Evolutionary conservation across 352 stramenopile genomes (phyloP), one percentile per base, ranked within the genome.

Genomic region (Globisporangium iwayamae): DNA sequence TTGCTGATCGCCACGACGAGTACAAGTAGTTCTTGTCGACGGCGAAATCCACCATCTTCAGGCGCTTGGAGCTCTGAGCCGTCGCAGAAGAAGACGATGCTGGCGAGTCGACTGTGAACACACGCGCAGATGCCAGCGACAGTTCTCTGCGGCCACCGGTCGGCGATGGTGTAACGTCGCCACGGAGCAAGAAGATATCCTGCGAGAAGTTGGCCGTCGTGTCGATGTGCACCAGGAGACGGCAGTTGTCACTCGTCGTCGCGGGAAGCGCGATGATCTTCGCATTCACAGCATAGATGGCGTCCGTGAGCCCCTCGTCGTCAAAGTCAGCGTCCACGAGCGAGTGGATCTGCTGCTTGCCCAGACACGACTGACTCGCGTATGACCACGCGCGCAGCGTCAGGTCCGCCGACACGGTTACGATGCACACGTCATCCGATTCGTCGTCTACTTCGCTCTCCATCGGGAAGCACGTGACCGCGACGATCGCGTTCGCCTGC

Each of bases 11-110:
- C 83, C 84, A 93, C 1, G 78, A 81, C n/a, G 80, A 91, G 46
- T 87, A 90, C 39, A 93, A 56, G 25, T 79, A 80, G 30, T 78
- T 81, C 46, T 87, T 79, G 46, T 93, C 79, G 10, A 91, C 74
- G 0, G 75, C 74, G 66, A 93, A 91, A 56, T 91, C 81, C 22
- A 93, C 77, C 61, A 93, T 81, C 55, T 83, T 85, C 2, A 87
- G 65, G 1, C 81, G 70, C 30, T 83, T 74, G 34, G 46, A 52
- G 46, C 79, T 75, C 1, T 46, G 43, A 45, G 68, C 58, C 9
- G 39, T 50, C 13, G 41, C 45, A 55, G 64, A 3, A 16, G 16
- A 38, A 20, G 51, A 22, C 2, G 45, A 45, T 14, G 14, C 55
- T 16, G 48, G n/a, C 18, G 57, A 41, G 11, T 59, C 41, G 1